A percentile compares a stretch with the other conserved stretches of the same genome.
Evolutionary conservation across 257 asterid genomes (phyloP).

Genomic region (Galeopsis tetrahit): DNA sequence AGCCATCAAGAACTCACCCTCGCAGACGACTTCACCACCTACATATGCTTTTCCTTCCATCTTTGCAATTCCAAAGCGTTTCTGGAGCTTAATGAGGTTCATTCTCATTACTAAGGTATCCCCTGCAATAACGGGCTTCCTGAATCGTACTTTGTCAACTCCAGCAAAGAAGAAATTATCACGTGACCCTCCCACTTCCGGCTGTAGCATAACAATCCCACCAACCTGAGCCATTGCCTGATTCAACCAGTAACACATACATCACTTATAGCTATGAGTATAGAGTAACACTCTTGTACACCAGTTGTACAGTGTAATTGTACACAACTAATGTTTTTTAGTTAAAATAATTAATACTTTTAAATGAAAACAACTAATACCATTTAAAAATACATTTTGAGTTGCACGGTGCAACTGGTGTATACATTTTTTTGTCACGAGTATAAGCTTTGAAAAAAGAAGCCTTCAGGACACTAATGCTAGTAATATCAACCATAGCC

Average conservation of each 20-base stretch:
- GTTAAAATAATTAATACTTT: too few species aligned
- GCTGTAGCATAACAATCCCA: slow-evolving; percentile 81
- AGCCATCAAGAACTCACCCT: slow-evolving; percentile 81
- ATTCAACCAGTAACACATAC: slow-evolving; percentile 18
- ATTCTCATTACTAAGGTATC: slow-evolving; percentile 89
- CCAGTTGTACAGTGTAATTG: too few species aligned
- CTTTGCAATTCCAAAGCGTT: slow-evolving; percentile 80
- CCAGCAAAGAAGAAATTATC: slow-evolving; percentile 89
- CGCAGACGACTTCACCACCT: slow-evolving; percentile 78
- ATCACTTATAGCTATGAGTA: slow-evolving; percentile 22
- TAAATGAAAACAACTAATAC: too few species aligned
- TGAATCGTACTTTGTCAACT: slow-evolving; percentile 81
- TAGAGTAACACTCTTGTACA: too few species aligned
- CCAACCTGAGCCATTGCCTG: slow-evolving; percentile 97
- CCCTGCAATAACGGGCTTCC: slow-evolving; percentile 88
- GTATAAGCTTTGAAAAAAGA: slow-evolving; percentile 8
- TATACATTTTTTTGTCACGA: neutral
- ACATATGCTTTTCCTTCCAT: slow-evolving; percentile 90
- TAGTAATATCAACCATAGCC: neutral
- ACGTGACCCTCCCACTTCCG: slow-evolving; percentile 85
- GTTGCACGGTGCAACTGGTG: too few species aligned
- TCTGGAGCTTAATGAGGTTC: slow-evolving; percentile 79
- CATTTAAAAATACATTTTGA: too few species aligned
- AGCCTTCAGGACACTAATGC: neutral
- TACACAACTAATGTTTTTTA: too few species aligned